A percentile compares a stretch with the other conserved stretches of the same genome.
Conservation (phyloP, 192 early-diverging fungal species). For the Entomortierella parvispora region DNA sequence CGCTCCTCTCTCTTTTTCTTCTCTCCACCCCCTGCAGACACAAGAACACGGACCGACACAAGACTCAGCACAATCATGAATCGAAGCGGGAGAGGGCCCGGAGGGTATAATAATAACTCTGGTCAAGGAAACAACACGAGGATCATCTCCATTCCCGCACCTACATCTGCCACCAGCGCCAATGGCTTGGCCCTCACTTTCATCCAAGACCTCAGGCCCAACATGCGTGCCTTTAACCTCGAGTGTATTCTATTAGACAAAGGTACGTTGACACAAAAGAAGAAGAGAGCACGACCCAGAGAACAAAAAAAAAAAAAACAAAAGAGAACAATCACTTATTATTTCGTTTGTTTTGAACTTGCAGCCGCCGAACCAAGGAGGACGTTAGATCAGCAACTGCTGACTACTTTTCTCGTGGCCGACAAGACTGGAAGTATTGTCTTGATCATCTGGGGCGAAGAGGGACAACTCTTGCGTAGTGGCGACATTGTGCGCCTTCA, state of each 20-base stretch:
- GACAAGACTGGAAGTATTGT: slow-evolving; percentile 68
- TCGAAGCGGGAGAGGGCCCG: neutral
- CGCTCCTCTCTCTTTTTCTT: neutral
- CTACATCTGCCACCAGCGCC: slow-evolving; percentile 12
- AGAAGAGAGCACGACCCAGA: no score
- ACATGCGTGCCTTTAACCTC: slow-evolving; percentile 68
- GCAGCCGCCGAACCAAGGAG: slow-evolving; percentile 9
- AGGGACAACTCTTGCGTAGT: slow-evolving; percentile 57
- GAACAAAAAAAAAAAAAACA: no score
- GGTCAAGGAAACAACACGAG: neutral
- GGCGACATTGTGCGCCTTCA: slow-evolving; percentile 71
- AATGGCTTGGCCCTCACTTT: slow-evolving; percentile 30
- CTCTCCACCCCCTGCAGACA: no score
- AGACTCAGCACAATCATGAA: neutral
- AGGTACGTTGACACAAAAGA: slow-evolving; percentile 20
- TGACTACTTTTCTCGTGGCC: slow-evolving; percentile 70
- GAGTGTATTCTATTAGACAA: slow-evolving; percentile 74
- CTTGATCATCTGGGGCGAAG: slow-evolving; percentile 67
- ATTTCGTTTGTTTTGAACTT: neutral
- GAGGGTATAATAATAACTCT: neutral
- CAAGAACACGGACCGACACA: no score
- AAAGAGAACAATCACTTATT: neutral
- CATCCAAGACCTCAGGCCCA: slow-evolving; percentile 63
- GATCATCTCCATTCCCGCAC: slow-evolving; percentile 1
- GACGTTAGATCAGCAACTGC: slow-evolving; percentile 59